Evolutionary conservation across 1,139 yeast species (phyloP).

Genomic region (Zygosaccharomyces sapae): DNA sequence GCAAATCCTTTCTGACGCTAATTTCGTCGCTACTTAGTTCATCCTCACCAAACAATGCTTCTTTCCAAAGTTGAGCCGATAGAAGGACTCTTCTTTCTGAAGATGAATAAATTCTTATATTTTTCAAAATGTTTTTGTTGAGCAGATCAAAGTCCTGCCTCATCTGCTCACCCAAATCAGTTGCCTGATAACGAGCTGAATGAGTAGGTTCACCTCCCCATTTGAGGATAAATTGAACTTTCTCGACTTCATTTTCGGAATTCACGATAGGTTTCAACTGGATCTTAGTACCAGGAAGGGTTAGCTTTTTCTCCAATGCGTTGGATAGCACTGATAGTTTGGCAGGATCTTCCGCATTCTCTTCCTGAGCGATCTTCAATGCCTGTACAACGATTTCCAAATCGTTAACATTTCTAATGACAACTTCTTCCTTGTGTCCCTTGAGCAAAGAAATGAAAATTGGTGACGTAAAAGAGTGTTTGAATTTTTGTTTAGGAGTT

Average conservation of each 20-base stretch:
- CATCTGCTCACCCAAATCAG: slow-evolving; percentile 91
- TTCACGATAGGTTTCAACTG: slow-evolving; percentile 87
- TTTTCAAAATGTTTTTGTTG: slow-evolving; percentile 72
- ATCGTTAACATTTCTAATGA: slow-evolving; percentile 84
- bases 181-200: slow-evolving; percentile 90
- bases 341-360: slow-evolving; percentile 70
- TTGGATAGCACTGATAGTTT: slow-evolving; percentile 72
- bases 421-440: slow-evolving; percentile 95
- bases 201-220: slow-evolving; percentile 99
- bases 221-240: slow-evolving; percentile 89
- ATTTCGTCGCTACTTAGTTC: slow-evolving; percentile 75
- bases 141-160: slow-evolving; percentile 86
- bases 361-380: slow-evolving; percentile 74
- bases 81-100: slow-evolving; percentile 93
- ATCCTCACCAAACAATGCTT: slow-evolving; percentile 71
- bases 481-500: slow-evolving; percentile 98
- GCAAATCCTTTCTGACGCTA: slow-evolving; percentile 78
- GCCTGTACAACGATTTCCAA: slow-evolving; percentile 81
- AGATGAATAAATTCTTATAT: slow-evolving; percentile 83
- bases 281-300: slow-evolving; percentile 93
- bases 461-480: slow-evolving; percentile 86
- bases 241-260: slow-evolving; percentile 73
- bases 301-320: slow-evolving; percentile 84
- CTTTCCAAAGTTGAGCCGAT: slow-evolving; percentile 84
- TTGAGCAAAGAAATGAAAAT: slow-evolving; percentile 81